These are phyloP conservation scores for Hura crepitans DNA, from an alignment of 441 rosid species.

Conservation along the genomic window DNA sequence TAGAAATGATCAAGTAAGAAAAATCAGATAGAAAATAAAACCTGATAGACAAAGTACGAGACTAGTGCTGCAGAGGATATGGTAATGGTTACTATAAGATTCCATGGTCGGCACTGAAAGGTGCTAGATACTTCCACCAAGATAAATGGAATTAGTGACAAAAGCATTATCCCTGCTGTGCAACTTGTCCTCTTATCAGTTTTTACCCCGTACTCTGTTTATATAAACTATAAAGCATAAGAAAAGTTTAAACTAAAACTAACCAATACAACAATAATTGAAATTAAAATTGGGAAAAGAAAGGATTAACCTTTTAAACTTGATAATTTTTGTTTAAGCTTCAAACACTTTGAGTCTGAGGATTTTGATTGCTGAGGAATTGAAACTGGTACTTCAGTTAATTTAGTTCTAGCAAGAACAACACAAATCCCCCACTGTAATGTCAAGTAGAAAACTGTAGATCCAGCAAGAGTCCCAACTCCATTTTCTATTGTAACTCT, in stretches of 20 bases:
- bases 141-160: slow-evolving; percentile 18
- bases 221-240: neutral
- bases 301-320: slow-evolving; percentile 9
- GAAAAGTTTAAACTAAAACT: neutral
- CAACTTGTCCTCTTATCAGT: slow-evolving; percentile 8
- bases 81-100: neutral
- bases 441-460: slow-evolving; percentile 21
- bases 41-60: slow-evolving; percentile 16
- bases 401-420: slow-evolving; percentile 1
- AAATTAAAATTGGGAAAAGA: neutral
- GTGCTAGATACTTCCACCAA: slow-evolving; percentile 11
- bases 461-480: slow-evolving; percentile 16
- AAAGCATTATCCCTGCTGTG: slow-evolving; percentile 23
- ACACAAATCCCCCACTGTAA: slow-evolving; percentile 27
- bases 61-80: neutral
- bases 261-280: neutral
- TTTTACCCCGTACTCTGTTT: slow-evolving; percentile 8
- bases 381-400: neutral
- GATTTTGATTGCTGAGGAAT: neutral
- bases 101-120: slow-evolving; percentile 13
- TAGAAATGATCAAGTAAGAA: too few species aligned
- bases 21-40: neutral
- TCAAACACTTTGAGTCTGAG: neutral
- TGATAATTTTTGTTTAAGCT: neutral
- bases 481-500: slow-evolving; percentile 9